phyloP scores from a whole-genome alignment of 2,329 filamentous ascomycete species.

The Ascochyta viciae-villosae region DNA sequence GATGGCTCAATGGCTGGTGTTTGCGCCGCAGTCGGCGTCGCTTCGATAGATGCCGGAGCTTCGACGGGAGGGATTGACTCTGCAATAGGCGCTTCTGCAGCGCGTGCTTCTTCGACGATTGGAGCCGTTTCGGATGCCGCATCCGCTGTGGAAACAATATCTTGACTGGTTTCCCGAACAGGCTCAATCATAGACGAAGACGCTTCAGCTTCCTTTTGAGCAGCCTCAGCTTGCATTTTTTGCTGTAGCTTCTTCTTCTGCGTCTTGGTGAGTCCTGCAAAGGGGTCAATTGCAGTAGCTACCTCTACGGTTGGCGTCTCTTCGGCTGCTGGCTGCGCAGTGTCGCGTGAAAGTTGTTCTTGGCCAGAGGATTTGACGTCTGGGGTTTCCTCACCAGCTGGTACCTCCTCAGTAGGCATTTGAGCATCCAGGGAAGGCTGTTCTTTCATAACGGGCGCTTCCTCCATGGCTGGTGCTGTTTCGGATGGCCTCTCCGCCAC shows the following conservation, averaged over 20 bases:
- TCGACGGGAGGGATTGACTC: neutral
- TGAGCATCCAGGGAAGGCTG: too few relatives aligned
- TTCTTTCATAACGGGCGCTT: neutral
- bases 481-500: neutral
- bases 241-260: conserved; percentile 35
- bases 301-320: neutral
- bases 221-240: conserved; percentile 11
- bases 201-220: conserved; percentile 11
- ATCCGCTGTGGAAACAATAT: neutral
- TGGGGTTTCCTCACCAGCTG: too few relatives aligned
- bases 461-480: neutral
- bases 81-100: neutral
- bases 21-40: neutral
- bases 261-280: neutral
- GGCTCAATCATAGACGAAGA: neutral
- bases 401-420: too few relatives aligned
- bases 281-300: neutral
- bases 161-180: neutral
- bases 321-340: neutral
- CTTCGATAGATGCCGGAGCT: neutral
- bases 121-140: neutral
- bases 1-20: neutral
- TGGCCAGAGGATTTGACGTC: too few relatives aligned
- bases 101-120: neutral
- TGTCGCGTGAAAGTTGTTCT: too few relatives aligned